Percentiles rank a stretch among this genome's conserved stretches.
Conservation (phyloP, 2,329 filamentous ascomycete species). For the Aspergillus hortae region DNA sequence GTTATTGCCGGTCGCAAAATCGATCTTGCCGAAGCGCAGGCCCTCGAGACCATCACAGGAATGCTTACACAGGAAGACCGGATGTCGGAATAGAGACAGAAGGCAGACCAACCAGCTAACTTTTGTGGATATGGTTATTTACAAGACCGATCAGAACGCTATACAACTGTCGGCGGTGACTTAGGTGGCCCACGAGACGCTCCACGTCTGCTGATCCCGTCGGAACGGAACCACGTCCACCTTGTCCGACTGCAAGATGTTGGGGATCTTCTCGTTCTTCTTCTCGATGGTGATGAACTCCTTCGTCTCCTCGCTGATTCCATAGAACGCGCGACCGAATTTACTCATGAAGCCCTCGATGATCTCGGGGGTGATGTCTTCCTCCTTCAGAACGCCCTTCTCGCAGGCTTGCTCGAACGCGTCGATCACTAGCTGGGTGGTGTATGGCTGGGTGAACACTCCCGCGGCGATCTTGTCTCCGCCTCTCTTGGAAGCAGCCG, state of each 20-base stretch:
- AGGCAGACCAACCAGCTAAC: slow-evolving; percentile 4
- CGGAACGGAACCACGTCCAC: slow-evolving; percentile 65
- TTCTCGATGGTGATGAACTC: slow-evolving; percentile 56
- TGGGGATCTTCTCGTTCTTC: slow-evolving; percentile 53
- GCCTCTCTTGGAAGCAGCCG: slow-evolving; percentile 53
- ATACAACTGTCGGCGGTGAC: neutral
- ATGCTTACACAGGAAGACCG: slow-evolving; percentile 31
- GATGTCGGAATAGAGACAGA: slow-evolving; percentile 11
- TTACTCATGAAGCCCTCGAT: slow-evolving; percentile 57
- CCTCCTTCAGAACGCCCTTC: slow-evolving; percentile 51
- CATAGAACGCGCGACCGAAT: slow-evolving; percentile 58
- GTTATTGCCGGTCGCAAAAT: slow-evolving; percentile 38
- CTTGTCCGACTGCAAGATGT: slow-evolving; percentile 53
- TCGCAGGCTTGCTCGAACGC: slow-evolving; percentile 55
- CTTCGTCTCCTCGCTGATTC: slow-evolving; percentile 45
- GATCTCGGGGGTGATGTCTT: slow-evolving; percentile 53
- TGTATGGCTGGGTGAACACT: slow-evolving; percentile 61
- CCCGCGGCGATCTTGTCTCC: slow-evolving; percentile 52
- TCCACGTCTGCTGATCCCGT: slow-evolving; percentile 54
- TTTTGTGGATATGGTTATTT: neutral
- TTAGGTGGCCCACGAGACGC: slow-evolving; percentile 30
- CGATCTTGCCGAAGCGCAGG: slow-evolving; percentile 37
- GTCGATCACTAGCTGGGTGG: slow-evolving; percentile 56
- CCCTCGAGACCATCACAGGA: slow-evolving; percentile 37
- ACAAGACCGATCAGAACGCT: neutral